A percentile compares a stretch with the other conserved stretches of the same genome.
Conservation (phyloP, 176 grass and related monocot genomes). For the Aegilops bicornis region DNA sequence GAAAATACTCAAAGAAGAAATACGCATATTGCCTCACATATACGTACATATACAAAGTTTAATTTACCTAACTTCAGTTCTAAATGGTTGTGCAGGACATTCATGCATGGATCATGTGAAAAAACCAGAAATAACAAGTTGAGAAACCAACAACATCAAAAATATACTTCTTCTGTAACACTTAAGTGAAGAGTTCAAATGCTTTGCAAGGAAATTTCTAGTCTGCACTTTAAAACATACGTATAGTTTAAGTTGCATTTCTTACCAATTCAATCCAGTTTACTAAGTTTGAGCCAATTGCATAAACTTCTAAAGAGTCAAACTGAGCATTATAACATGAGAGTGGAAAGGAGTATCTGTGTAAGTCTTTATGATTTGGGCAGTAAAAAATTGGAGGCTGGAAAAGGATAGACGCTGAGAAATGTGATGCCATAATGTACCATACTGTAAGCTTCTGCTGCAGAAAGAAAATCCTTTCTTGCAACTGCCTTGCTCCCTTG, state of each 20-base stretch:
- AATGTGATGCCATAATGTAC: not conserved
- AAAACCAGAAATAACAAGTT: not conserved
- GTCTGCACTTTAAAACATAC: not conserved
- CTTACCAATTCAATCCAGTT: not conserved
- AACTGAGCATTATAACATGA: not conserved
- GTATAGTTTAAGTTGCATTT: too few relatives aligned
- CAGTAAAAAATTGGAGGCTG: not conserved
- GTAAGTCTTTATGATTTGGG: not conserved
- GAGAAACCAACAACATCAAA: not conserved
- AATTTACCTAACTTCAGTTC: too few relatives aligned
- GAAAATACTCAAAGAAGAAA: not conserved
- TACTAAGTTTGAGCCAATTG: not conserved
- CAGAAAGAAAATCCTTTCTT: conserved; percentile 34
- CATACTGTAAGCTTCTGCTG: conserved; percentile 35
- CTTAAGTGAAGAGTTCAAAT: not conserved
- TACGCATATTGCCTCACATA: not conserved
- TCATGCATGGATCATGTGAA: not conserved
- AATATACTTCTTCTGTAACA: not conserved
- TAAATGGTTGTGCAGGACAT: not conserved
- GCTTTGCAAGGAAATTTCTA: not conserved
- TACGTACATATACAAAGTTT: not conserved
- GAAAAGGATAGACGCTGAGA: not conserved
- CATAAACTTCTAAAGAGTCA: not conserved
- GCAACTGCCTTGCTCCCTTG: conserved; percentile 22
- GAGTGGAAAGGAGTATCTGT: not conserved